A percentile compares a stretch with the other conserved stretches of the same genome.
These are phyloP conservation scores for Podospora pseudocomata DNA, from an alignment of 495 filamentous ascomycete genomes.

Conservation along the genomic window DNA sequence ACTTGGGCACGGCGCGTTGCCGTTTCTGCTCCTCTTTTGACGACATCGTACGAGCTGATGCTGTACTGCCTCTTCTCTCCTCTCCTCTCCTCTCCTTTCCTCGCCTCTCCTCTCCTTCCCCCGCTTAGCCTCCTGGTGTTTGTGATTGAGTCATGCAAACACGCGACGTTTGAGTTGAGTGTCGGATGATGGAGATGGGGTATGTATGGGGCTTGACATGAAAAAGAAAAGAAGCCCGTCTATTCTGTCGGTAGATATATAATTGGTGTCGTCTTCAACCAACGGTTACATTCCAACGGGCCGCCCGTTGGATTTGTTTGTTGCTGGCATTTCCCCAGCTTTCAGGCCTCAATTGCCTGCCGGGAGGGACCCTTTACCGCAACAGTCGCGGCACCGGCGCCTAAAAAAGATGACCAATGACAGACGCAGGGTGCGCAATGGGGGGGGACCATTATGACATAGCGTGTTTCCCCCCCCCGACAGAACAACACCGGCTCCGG, in stretches of 20 bases:
- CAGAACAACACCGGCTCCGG: background rate
- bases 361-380: background rate
- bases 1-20: conserved; percentile 54
- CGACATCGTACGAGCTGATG: conserved; percentile 24
- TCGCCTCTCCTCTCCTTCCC: background rate
- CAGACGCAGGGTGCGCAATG: background rate
- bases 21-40: conserved; percentile 28
- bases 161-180: background rate
- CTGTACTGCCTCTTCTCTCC: too few relatives aligned
- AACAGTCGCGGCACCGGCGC: background rate
- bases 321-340: conserved; percentile 8
- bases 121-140: background rate
- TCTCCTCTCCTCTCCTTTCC: too few relatives aligned
- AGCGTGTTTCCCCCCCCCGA: background rate
- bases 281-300: background rate
- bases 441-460: conserved; percentile 5
- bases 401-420: conserved; percentile 14
- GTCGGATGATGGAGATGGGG: background rate
- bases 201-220: background rate
- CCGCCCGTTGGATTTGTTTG: too few relatives aligned
- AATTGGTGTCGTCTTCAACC: background rate
- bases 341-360: background rate
- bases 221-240: background rate
- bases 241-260: background rate
- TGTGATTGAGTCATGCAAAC: conserved; percentile 3